Base-by-base conservation (phyloP, 1,139 yeast species). In the Candida tropicalis region DNA sequence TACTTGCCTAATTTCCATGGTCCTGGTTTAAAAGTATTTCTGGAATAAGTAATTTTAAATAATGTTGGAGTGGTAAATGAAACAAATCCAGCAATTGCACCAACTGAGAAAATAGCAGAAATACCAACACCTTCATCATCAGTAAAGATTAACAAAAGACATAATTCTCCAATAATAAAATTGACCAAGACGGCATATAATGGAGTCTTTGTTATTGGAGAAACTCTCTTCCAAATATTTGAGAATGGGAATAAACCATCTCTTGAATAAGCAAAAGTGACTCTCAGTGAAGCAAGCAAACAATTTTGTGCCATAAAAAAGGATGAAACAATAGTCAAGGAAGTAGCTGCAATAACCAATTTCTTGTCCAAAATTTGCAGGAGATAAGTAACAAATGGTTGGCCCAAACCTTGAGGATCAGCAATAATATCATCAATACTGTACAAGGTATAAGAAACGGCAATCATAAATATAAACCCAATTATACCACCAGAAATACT, bases 231-330 rank as follows among this genome's bases (percentile, higher is more conserved):
- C 81, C 82, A 78, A 44, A 59, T 57, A n/a, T 56, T 65, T 4
- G 86, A 79, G 4, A 73, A 62, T 18, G 90, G 90, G 64, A 84
- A 81, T 55, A 85, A 73, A 4, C 84, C 83, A 60, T 84, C 90
- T 61, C 90, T 75, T 1, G 87, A 74, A 58, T 83, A 84, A 2
- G 89, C 83, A 57, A 72, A 84, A 6, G 86, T 77, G 25, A 82
- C 87, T 58, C 90, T 70, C 15, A 86, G 80, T 2, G 87, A 84
- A 0, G 88, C 83, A 54, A 82, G 73, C 80, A 82, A 77, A 58
- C 86, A 80, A n/a, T 85, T 77, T 50, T 76, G 77, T 17, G 87
- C 85, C 88, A 84, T 83, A 54, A 80, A 76, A 60, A 73, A 84
- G 4, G 85, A 76, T 3, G 83, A 71, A 32, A 84, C 61, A 24